Evolutionary conservation across 2,329 filamentous ascomycete species (phyloP).

Genomic region (Chaetomiaceae sp.): DNA sequence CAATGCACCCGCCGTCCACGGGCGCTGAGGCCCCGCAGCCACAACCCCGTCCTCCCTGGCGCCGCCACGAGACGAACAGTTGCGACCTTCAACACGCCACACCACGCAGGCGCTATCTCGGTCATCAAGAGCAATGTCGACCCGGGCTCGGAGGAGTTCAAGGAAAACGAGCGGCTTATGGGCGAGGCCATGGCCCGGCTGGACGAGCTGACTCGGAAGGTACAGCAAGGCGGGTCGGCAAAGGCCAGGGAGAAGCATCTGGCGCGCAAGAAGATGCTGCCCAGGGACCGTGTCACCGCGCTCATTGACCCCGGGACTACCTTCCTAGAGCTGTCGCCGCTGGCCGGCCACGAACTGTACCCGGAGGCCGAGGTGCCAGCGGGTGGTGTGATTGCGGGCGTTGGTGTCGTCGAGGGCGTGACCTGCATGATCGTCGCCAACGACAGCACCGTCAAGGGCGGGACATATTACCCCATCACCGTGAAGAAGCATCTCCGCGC

Average conservation of each 20-base stretch:
- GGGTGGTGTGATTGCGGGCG: constrained; percentile 86
- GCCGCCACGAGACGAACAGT: constrained; percentile 42
- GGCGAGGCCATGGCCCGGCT: constrained; percentile 65
- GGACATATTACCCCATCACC: constrained; percentile 94
- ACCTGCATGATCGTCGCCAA: constrained; percentile 92
- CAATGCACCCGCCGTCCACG: constrained; percentile 22
- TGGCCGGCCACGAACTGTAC: constrained; percentile 84
- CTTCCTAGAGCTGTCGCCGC: constrained; percentile 89
- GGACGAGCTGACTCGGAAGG: constrained; percentile 63
- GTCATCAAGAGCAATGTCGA: constrained; percentile 74
- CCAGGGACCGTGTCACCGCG: constrained; percentile 80
- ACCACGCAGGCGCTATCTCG: constrained; percentile 80
- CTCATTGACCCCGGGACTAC: constrained; percentile 84
- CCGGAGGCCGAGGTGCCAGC: constrained; percentile 81
- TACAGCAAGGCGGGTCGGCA: constrained; percentile 70
- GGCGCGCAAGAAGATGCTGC: constrained; percentile 87
- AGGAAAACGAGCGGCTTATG: constrained; percentile 78
- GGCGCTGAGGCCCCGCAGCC: constrained; percentile 23
- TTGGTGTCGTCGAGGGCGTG: constrained; percentile 86
- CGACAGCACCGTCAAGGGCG: constrained; percentile 95
- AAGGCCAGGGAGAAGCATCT: constrained; percentile 87
- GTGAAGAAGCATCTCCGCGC: constrained; percentile 96
- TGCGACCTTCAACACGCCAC: constrained; percentile 73
- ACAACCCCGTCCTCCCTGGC: constrained; percentile 26
- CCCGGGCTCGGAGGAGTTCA: constrained; percentile 70